Percentiles rank a stretch among this genome's conserved stretches.
Evolutionary conservation across 257 asterid species (phyloP).

Genomic region (Solanum dulcamara): DNA sequence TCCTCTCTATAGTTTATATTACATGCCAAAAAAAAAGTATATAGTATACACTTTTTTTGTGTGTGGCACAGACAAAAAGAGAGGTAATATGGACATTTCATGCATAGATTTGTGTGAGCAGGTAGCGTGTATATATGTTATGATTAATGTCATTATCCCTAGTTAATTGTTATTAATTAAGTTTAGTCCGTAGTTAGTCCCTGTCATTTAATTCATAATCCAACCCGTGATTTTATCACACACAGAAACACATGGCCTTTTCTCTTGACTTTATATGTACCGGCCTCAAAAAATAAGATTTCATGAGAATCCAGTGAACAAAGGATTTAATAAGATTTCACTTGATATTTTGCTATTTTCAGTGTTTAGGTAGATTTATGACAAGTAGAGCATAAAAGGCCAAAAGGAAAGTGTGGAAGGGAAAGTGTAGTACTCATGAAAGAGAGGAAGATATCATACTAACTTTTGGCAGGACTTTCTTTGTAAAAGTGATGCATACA

Average conservation of each 20-base stretch:
- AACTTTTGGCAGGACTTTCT: slow-evolving; percentile 13
- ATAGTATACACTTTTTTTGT: neutral
- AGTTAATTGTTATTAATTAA: slow-evolving; percentile 9
- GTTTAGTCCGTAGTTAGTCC: slow-evolving; percentile 39
- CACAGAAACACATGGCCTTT: slow-evolving; percentile 8
- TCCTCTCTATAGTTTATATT: neutral
- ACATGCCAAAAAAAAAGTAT: neutral
- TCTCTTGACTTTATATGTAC: neutral
- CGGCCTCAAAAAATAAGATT: neutral
- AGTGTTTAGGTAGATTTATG: neutral
- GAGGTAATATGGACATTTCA: neutral
- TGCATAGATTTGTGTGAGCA: neutral
- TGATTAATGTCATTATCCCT: slow-evolving; percentile 39
- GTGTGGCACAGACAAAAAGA: neutral
- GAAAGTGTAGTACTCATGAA: neutral
- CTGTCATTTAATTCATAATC: slow-evolving; percentile 29
- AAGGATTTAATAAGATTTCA: neutral
- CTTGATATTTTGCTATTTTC: neutral
- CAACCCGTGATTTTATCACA: slow-evolving; percentile 24
- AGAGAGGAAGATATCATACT: slow-evolving; percentile 7
- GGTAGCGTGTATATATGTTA: slow-evolving; percentile 8
- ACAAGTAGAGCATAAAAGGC: neutral
- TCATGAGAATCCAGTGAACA: neutral
- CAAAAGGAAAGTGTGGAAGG: slow-evolving; percentile 11
- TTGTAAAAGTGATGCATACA: neutral